phyloP scores from a whole-genome alignment of 2,329 filamentous ascomycete species.

The Paramyrothecium sp. region DNA sequence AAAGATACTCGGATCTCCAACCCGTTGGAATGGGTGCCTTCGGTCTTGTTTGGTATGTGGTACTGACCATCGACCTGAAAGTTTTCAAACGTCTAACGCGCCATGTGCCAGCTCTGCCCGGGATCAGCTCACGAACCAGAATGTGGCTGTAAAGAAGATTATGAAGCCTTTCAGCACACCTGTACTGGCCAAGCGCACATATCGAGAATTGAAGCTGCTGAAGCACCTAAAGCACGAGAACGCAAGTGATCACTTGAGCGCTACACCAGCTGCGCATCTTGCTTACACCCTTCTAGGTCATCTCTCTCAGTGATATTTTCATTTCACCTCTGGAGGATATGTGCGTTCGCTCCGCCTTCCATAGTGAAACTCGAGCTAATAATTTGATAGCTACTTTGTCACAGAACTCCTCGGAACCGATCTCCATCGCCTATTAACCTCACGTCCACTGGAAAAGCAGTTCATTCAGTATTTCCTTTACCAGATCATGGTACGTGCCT shows the following conservation, averaged over 20 bases:
- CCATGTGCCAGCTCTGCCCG: constrained; percentile 74
- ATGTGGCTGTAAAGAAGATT: constrained; percentile 99
- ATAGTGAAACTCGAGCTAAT: constrained; percentile 11
- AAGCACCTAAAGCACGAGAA: constrained; percentile 98
- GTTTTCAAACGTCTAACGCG: constrained; percentile 4
- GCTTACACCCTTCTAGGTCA: constrained; percentile 60
- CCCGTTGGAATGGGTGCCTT: constrained; percentile 99
- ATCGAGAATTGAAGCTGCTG: constrained; percentile 93
- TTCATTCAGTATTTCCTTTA: constrained; percentile 99
- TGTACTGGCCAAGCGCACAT: constrained; percentile 94
- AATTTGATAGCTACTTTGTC: constrained; percentile 77
- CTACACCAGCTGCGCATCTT: not conserved
- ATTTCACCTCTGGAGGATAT: constrained; percentile 99
- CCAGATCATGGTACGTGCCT: constrained; percentile 80
- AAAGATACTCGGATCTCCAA: constrained; percentile 93
- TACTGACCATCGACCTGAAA: not conserved
- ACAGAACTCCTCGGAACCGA: constrained; percentile 97
- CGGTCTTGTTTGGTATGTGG: constrained; percentile 86
- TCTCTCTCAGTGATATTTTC: constrained; percentile 98
- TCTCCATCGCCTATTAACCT: constrained; percentile 91
- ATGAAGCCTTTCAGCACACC: constrained; percentile 99
- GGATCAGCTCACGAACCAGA: constrained; percentile 95
- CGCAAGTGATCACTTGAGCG: constrained; percentile 43
- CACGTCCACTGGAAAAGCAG: constrained; percentile 94
- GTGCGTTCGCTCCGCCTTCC: constrained; percentile 49